Evolutionary conservation across 108 stramenopile species (phyloP), one percentile per base, ranked within the genome.

Genomic region (Fistulifera pelliculosa): DNA sequence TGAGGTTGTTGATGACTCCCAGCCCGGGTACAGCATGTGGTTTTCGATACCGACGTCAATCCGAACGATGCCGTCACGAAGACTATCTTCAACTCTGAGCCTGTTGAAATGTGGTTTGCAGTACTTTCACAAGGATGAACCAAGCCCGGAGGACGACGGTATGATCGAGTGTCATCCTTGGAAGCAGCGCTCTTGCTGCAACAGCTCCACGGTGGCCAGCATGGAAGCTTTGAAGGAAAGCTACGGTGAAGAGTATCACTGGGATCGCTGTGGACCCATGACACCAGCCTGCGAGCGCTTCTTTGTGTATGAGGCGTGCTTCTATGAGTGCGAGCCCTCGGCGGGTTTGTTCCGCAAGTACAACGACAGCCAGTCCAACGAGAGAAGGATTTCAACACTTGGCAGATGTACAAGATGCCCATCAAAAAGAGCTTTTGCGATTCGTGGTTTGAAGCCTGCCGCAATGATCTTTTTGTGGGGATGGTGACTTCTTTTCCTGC

Each of bases 381-480:
- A n/a, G n/a, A 55, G 0, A 11, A 13, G 0, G 54, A 40, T 10
- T 55, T 40, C 39, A 68, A 68, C 47, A 21, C 7, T 7, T 68
- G 67, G 67, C 59, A 68, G 56, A 39, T 68, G 38, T 21, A 45
- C 0, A 24, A 63, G 54, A 62, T 68, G 61, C 67, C 67, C 15
- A 57, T 68, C 13, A 49, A 63, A 40, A 62, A 40, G 23, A 45
- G 38, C 12, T 68, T 56, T 41, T 68, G 67, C 45, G 44, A 68
- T 48, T 45, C 60, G 17, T 63, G 61, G 67, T 68, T 28, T 61
- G 44, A 43, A 44, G 67, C 67, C 27, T 68, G 67, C 55, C 7
- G 25, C 13, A 62, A 62, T 43, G 61, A 68, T 17, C 26, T 35
- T 35, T 35, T n/a, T n/a, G n/a, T n/a, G n/a, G n/a, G n/a, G n/a